A percentile compares a stretch with the other conserved stretches of the same genome.
Conservation (phyloP, 129 eudicot genomes). For the Erigeron canadensis region DNA sequence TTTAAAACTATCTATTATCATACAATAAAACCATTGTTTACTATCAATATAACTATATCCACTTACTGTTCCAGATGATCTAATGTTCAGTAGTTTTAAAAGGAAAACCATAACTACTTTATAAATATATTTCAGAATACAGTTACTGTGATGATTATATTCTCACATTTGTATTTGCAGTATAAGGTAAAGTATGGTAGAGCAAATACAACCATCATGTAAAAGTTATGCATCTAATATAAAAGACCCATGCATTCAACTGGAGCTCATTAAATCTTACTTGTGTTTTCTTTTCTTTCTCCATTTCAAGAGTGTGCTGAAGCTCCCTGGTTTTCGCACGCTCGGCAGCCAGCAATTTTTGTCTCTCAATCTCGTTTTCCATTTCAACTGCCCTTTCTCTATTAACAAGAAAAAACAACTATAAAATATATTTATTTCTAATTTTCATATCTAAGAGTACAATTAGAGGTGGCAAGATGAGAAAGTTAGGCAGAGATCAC, state of each 20-base stretch:
- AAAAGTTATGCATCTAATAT: background rate
- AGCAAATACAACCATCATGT: background rate
- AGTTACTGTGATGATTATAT: background rate
- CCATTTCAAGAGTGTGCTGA: slow-evolving; percentile 81
- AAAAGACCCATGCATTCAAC: background rate
- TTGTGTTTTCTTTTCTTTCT: slow-evolving; percentile 92
- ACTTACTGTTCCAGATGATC: background rate
- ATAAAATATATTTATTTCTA: slow-evolving; percentile 2
- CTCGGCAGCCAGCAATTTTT: slow-evolving; percentile 71
- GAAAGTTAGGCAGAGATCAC: background rate
- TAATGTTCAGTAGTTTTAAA: background rate
- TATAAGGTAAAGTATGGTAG: background rate
- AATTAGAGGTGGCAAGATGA: background rate
- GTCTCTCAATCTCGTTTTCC: slow-evolving; percentile 89
- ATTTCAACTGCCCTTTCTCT: slow-evolving; percentile 79
- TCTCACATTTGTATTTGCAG: background rate
- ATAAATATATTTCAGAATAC: background rate
- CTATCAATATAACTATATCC: background rate
- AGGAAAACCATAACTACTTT: background rate
- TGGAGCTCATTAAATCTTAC: slow-evolving; percentile 36
- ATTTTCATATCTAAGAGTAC: background rate
- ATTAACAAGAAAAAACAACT: slow-evolving; percentile 14
- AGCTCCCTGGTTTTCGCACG: slow-evolving; percentile 91
- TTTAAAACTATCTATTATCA: background rate
- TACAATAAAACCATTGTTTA: background rate